Percentiles rank a stretch among this genome's conserved stretches.
Evolutionary conservation across 2,329 filamentous ascomycete species (phyloP).

Genomic region (Hymenoscyphus occultus): DNA sequence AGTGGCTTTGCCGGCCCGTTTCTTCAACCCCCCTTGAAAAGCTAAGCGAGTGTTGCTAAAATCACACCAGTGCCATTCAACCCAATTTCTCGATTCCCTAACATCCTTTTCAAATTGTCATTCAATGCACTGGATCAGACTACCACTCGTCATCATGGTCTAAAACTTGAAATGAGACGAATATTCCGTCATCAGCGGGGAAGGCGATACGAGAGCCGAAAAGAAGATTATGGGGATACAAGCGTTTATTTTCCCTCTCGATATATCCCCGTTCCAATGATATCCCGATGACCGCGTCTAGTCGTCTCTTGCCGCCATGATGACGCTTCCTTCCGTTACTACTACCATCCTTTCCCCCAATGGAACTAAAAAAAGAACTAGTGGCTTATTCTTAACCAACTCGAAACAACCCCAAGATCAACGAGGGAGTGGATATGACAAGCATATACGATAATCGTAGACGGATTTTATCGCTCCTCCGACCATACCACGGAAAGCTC

Average conservation of each 20-base stretch:
- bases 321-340: too few relatives aligned
- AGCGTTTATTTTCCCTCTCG: too few relatives aligned
- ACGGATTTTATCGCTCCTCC: background rate
- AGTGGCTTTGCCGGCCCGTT: background rate
- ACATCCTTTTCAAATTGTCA: too few relatives aligned
- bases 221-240: too few relatives aligned
- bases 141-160: too few relatives aligned
- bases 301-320: too few relatives aligned
- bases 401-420: background rate
- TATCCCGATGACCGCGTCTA: too few relatives aligned
- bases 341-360: background rate
- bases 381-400: background rate
- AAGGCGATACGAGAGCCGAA: too few relatives aligned
- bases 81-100: background rate
- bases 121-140: too few relatives aligned
- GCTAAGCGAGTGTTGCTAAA: background rate
- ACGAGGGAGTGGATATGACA: background rate
- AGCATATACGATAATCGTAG: background rate
- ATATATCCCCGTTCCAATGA: too few relatives aligned
- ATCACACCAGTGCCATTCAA: background rate
- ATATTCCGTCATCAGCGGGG: too few relatives aligned
- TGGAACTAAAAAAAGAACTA: background rate
- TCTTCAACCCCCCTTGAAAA: background rate
- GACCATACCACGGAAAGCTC: background rate
- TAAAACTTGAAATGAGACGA: too few relatives aligned